These are phyloP conservation scores for Geotrichum reessii DNA, from an alignment of 1,139 yeast species.

Conservation along the genomic window DNA sequence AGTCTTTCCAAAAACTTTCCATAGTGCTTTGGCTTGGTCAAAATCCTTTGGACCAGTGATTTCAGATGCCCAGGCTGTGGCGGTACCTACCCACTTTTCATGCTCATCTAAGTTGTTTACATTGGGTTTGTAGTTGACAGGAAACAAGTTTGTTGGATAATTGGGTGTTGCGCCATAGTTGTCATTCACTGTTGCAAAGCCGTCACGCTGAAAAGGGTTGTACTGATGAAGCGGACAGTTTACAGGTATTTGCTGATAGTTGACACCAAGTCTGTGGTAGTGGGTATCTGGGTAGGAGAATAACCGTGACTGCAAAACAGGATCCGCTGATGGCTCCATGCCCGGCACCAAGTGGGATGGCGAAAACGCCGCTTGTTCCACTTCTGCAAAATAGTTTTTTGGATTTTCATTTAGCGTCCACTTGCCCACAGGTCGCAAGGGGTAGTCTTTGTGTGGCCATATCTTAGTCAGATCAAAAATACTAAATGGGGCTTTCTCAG, in stretches of 20 bases:
- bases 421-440: conserved; percentile 68
- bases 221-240: conserved; percentile 45
- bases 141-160: conserved; percentile 42
- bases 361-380: conserved; percentile 76
- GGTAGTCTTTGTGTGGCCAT: conserved; percentile 76
- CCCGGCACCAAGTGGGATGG: conserved; percentile 83
- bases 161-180: conserved; percentile 84
- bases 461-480: conserved; percentile 70
- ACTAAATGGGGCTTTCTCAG: conserved; percentile 47
- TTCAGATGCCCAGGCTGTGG: conserved; percentile 61
- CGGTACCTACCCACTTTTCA: conserved; percentile 86
- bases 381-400: conserved; percentile 71
- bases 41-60: conserved; percentile 52
- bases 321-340: conserved; percentile 80
- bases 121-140: conserved; percentile 45
- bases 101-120: conserved; percentile 51
- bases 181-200: conserved; percentile 68
- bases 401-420: conserved; percentile 67
- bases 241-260: conserved; percentile 69
- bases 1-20: conserved; percentile 64
- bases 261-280: conserved; percentile 58
- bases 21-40: conserved; percentile 61
- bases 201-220: conserved; percentile 63
- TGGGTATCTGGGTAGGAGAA: conserved; percentile 87
- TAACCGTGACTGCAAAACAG: conserved; percentile 77